Base-by-base conservation (phyloP, 208 protist species). In the Hexamita inflata region DNA sequence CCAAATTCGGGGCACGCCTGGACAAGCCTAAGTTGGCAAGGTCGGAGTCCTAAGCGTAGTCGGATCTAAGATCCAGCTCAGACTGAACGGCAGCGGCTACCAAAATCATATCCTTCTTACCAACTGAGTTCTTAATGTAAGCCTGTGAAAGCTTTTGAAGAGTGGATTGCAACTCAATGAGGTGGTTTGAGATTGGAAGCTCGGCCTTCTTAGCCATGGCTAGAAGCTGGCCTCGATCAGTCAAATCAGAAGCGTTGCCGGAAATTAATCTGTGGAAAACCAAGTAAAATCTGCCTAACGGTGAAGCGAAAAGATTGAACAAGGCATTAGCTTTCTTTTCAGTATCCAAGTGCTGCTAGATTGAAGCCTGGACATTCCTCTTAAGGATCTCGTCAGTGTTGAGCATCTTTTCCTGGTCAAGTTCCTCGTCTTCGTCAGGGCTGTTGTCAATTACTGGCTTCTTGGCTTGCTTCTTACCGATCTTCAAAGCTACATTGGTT, bases 1-100 rank as follows among this genome's bases (percentile, higher is more conserved):
- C 64, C 32, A 70, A n/a, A n/a, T 70, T 70, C n/a, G 64, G 64
- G 26, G 64, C 19, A 11, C 64, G n/a, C 32, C 35, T 40, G 11
- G 34, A 49, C 9, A 70, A n/a, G 7, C 64, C 64, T 15, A 70
- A 38, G 30, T 66, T 66, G 29, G 60, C 24, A 66, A 38, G 15
- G 30, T 66, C 34, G 30, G 60, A 38, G 34, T 66, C 34, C 15
- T 15, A 38, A 15, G 60, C 60, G 9, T 45, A 42, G 9, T 70
- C 30, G 38, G 64, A 7, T 13, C 64, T 7, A 2, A 70, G 35
- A 49, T 70, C 64, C 32, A 70, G 64, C n/a, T 70, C 64, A 4
- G 64, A 42, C 64, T 70, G 64, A 13, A n/a, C 26, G 28, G 64
- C 9, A 4, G 64, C 64, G 4, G 64, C 64, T 11, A 45, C 9